phyloP scores from a whole-genome alignment of 2,329 filamentous ascomycete species.

The Bisporella sp. region DNA sequence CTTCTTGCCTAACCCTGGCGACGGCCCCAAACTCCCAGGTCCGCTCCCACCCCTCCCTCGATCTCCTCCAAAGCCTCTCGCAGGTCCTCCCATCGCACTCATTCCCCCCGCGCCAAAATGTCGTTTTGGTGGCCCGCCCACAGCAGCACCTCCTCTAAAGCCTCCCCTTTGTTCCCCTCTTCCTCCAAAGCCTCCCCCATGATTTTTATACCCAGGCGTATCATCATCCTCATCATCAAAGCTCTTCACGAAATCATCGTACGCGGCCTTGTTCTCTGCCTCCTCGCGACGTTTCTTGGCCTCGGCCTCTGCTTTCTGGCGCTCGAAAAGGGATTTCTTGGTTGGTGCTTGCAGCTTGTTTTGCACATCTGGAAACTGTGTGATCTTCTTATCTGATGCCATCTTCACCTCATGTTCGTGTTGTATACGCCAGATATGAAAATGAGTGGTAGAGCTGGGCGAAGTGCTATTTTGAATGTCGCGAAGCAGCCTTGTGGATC shows the following conservation, averaged over 20 bases:
- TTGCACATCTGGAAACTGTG: conserved; percentile 61
- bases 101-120: conserved; percentile 45
- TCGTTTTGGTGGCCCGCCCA: conserved; percentile 40
- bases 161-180: background rate
- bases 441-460: too few relatives aligned
- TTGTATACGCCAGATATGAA: background rate
- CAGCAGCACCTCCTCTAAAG: conserved; percentile 13
- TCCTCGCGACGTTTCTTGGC: conserved; percentile 79
- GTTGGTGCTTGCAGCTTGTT: conserved; percentile 72
- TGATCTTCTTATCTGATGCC: conserved; percentile 22
- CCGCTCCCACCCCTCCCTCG: conserved; percentile 41
- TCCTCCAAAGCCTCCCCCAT: background rate
- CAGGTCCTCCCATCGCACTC: conserved; percentile 24
- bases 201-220: conserved; percentile 1
- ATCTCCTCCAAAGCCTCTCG: conserved; percentile 12
- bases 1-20: conserved; percentile 46
- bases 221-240: conserved; percentile 52
- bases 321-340: conserved; percentile 84
- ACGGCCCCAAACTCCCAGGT: conserved; percentile 53
- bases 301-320: conserved; percentile 81
- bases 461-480: too few relatives aligned
- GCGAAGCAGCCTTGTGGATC: too few relatives aligned
- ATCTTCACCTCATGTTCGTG: conserved; percentile 2
- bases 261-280: conserved; percentile 79
- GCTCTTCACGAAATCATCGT: conserved; percentile 81